Evolutionary conservation across 192 early-diverging fungal species (phyloP).

Genomic region (Backusella parvicylindrica): DNA sequence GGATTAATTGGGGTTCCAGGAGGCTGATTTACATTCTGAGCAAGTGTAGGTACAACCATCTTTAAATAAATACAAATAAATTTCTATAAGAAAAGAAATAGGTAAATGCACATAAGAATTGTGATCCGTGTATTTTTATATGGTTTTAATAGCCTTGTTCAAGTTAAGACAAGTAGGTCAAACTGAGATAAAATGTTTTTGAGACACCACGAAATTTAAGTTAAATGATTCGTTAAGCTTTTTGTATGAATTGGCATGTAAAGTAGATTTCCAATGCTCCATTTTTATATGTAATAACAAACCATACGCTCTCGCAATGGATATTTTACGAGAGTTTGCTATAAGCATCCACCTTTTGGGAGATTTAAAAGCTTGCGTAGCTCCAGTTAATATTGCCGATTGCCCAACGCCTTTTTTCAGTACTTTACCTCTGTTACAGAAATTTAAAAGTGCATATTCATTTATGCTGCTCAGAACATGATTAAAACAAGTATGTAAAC

Average conservation of each 20-base stretch:
- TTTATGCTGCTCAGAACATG: not conserved
- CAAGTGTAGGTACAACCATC: slow-evolving; percentile 1
- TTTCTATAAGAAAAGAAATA: not conserved
- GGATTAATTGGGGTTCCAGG: slow-evolving; percentile 3
- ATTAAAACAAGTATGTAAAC: not conserved
- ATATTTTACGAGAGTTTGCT: not conserved
- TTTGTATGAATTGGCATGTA: not conserved
- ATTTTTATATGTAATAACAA: not conserved
- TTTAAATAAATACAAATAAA: not conserved
- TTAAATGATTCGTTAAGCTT: not conserved
- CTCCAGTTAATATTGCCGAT: not conserved
- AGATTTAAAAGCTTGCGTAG: not conserved
- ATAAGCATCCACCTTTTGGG: not conserved
- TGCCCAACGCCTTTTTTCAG: not conserved
- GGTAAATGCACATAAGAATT: not conserved
- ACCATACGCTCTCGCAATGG: not conserved
- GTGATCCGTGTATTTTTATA: not conserved
- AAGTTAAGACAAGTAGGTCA: not conserved
- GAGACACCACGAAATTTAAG: not conserved
- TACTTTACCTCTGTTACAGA: not conserved
- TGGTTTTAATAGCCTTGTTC: not conserved
- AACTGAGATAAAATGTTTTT: not conserved
- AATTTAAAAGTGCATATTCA: not conserved
- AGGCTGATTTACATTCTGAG: not conserved
- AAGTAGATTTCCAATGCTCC: not conserved